phyloP scores from a whole-genome alignment of 2,329 filamentous ascomycete species.

The Exophiala spinifera region DNA sequence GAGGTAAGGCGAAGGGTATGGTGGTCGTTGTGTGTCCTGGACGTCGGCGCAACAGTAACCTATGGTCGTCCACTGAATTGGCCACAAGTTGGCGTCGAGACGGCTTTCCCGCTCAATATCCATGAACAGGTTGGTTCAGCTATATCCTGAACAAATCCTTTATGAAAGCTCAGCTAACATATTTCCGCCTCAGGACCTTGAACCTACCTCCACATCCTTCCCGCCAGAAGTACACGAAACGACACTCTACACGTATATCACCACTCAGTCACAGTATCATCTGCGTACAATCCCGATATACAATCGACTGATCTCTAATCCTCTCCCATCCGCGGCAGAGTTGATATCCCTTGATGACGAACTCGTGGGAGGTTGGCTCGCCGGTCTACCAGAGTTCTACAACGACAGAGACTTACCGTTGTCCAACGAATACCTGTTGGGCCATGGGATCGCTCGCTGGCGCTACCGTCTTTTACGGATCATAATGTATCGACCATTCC shows the following conservation, averaged over 20 bases:
- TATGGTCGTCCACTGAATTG: slow-evolving; percentile 49
- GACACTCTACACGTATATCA: slow-evolving; percentile 44
- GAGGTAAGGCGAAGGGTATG: slow-evolving; percentile 45
- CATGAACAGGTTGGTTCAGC: slow-evolving; percentile 19
- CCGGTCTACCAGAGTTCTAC: slow-evolving; percentile 41
- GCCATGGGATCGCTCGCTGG: slow-evolving; percentile 42
- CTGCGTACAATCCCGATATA: slow-evolving; percentile 45
- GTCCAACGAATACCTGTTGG: slow-evolving; percentile 38
- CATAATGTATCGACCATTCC: slow-evolving; percentile 43
- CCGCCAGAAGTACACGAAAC: slow-evolving; percentile 39
- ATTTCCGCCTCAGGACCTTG: slow-evolving; percentile 26
- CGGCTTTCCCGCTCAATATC: slow-evolving; percentile 22
- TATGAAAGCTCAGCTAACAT: background rate
- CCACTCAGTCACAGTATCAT: slow-evolving; percentile 43
- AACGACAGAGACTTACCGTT: slow-evolving; percentile 36
- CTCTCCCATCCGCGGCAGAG: slow-evolving; percentile 41
- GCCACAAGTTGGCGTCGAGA: slow-evolving; percentile 38
- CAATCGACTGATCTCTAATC: slow-evolving; percentile 44
- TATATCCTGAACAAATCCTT: too few relatives aligned
- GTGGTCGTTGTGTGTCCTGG: slow-evolving; percentile 57
- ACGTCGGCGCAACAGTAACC: slow-evolving; percentile 52
- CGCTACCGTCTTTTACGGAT: slow-evolving; percentile 45
- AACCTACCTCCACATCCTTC: slow-evolving; percentile 36
- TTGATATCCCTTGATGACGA: slow-evolving; percentile 40
- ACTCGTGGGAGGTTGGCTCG: slow-evolving; percentile 42